A percentile compares a stretch with the other conserved stretches of the same genome.
These are phyloP conservation scores for Ceratocystiopsis brevicomis DNA, from an alignment of 2,329 filamentous ascomycete genomes.

Conservation along the genomic window DNA sequence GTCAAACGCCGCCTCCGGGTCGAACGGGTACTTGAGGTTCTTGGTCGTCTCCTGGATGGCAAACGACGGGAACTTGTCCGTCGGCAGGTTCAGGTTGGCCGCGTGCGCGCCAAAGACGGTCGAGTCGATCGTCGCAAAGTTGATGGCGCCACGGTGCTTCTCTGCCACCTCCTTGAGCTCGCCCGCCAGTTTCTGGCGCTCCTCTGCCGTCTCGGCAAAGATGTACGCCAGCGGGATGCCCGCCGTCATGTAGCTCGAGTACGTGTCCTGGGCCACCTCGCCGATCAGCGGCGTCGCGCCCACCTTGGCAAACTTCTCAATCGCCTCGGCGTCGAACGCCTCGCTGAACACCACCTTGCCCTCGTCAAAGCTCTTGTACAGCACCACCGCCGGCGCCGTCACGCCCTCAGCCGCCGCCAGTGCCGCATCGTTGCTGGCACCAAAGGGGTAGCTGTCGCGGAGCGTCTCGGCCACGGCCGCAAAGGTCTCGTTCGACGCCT, in stretches of 20 bases:
- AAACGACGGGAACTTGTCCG: constrained; percentile 89
- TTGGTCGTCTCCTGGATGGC: constrained; percentile 90
- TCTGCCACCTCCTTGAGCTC: constrained; percentile 71
- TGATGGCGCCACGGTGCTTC: constrained; percentile 84
- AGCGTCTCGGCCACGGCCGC: constrained; percentile 51
- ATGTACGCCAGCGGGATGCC: constrained; percentile 92
- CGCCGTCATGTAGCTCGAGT: constrained; percentile 82
- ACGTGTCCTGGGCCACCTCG: constrained; percentile 93
- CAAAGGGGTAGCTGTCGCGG: constrained; percentile 86
- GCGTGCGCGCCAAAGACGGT: constrained; percentile 87
- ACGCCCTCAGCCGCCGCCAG: constrained; percentile 83
- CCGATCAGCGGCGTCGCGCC: constrained; percentile 79
- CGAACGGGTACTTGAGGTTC: constrained; percentile 94
- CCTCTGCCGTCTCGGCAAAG: constrained; percentile 81
- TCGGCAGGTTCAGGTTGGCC: constrained; percentile 89
- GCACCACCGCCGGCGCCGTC: constrained; percentile 66
- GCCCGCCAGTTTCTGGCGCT: constrained; percentile 61
- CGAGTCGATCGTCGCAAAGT: constrained; percentile 96
- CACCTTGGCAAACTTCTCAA: constrained; percentile 68
- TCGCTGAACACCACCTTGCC: constrained; percentile 73
- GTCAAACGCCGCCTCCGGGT: constrained; percentile 64
- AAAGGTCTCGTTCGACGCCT: constrained; percentile 76
- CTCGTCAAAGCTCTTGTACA: constrained; percentile 97
- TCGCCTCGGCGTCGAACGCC: constrained; percentile 62
- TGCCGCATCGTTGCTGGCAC: constrained; percentile 62